Evolutionary conservation across 192 early-diverging fungal genomes (phyloP).

Genomic region (Oehlia diaphana): DNA sequence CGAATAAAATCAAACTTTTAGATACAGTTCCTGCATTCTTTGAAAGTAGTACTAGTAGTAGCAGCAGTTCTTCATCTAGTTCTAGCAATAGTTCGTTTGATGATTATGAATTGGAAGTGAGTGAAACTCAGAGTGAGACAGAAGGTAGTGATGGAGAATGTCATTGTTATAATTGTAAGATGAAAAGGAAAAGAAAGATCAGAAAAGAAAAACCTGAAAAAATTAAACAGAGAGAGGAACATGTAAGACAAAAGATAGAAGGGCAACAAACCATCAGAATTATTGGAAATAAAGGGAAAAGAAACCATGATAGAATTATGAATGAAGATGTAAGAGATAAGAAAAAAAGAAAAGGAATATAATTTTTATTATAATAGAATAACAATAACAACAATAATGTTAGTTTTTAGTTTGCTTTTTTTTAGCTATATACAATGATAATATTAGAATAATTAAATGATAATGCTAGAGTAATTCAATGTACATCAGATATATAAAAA

Average conservation of each 20-base stretch:
- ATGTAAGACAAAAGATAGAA: not conserved
- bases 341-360: not conserved
- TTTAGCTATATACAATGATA: no score
- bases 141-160: conserved; percentile 54
- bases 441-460: no score
- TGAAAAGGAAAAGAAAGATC: conserved; percentile 46
- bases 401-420: no score
- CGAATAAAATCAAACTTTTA: conserved; percentile 43
- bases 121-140: conserved; percentile 48
- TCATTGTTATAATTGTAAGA: conserved; percentile 61
- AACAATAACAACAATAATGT: no score
- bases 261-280: not conserved
- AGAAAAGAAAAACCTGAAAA: not conserved
- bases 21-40: conserved; percentile 46
- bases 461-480: no score
- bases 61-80: conserved; percentile 36
- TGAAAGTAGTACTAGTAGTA: conserved; percentile 41
- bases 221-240: not conserved
- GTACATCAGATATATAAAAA: no score
- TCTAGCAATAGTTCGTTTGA: conserved; percentile 32
- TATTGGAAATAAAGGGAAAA: not conserved
- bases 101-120: conserved; percentile 27
- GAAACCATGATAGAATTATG: not conserved
- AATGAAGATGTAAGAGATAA: not conserved
- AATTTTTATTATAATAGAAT: no score